These are phyloP conservation scores for Diaporthe batatas DNA, from an alignment of 2,329 filamentous ascomycete genomes.

Conservation along the genomic window DNA sequence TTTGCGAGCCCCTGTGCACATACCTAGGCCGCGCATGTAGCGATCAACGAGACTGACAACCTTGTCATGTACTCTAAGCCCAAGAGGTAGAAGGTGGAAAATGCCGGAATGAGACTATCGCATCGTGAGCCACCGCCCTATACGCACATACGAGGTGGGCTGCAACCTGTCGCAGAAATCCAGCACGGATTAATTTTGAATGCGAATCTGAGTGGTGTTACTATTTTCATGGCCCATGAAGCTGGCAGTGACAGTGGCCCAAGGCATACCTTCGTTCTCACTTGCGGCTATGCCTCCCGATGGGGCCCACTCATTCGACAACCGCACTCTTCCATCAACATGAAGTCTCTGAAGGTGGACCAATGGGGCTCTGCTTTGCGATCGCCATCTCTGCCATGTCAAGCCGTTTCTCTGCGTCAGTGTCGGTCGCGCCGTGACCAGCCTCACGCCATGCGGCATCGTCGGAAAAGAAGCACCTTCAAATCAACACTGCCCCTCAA, in stretches of 20 bases:
- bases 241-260: background rate
- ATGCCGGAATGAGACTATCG: slow-evolving; percentile 86
- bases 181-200: slow-evolving; percentile 76
- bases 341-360: slow-evolving; percentile 40
- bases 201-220: slow-evolving; percentile 66
- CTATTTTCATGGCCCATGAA: background rate
- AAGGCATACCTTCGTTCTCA: slow-evolving; percentile 64
- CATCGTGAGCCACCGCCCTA: slow-evolving; percentile 26
- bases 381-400: slow-evolving; percentile 20
- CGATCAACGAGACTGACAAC: slow-evolving; percentile 87
- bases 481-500: background rate
- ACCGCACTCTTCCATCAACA: slow-evolving; percentile 54
- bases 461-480: background rate
- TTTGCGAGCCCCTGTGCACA: slow-evolving; percentile 38
- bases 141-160: background rate
- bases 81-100: slow-evolving; percentile 91
- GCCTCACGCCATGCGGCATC: slow-evolving; percentile 38
- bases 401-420: background rate
- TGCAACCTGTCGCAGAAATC: slow-evolving; percentile 78
- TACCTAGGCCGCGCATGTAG: slow-evolving; percentile 84
- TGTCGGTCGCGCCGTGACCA: slow-evolving; percentile 12
- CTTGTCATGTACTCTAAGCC: slow-evolving; percentile 88
- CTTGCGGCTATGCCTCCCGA: slow-evolving; percentile 75
- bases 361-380: background rate
- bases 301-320: slow-evolving; percentile 85